phyloP scores from a whole-genome alignment of 257 asterid genomes.

The Capsicum pubescens region DNA sequence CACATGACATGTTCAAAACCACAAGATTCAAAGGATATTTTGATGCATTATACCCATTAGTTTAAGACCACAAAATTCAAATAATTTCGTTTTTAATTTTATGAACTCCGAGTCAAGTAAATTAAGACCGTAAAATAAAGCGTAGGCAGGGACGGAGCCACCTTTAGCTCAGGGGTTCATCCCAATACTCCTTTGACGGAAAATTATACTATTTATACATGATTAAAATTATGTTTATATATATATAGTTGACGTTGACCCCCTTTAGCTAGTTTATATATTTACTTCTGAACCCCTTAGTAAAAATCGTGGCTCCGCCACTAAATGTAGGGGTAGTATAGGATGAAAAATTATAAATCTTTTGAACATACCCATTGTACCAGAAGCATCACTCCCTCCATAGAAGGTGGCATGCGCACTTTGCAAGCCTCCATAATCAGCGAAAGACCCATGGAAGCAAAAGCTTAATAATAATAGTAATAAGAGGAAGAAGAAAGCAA shows the following conservation, averaged over 20 bases:
- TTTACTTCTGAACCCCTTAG: no score
- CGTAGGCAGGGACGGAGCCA: no score
- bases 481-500: constrained; percentile 24
- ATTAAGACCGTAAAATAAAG: not conserved
- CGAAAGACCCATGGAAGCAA: constrained; percentile 36
- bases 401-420: constrained; percentile 58
- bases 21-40: not conserved
- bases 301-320: no score
- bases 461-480: constrained; percentile 23
- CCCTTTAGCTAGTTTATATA: no score
- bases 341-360: no score
- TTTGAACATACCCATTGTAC: constrained; percentile 54
- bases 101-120: not conserved
- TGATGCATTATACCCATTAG: not conserved
- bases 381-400: constrained; percentile 59
- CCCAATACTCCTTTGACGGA: no score
- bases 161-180: no score
- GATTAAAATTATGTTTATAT: no score
- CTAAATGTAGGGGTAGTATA: not conserved
- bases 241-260: no score
- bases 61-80: not conserved
- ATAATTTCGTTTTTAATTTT: not conserved
- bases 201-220: no score
- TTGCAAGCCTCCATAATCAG: constrained; percentile 48
- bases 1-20: not conserved